Conservation (phyloP, 148 eudicot species). For the Fagopyrum esculentum region DNA sequence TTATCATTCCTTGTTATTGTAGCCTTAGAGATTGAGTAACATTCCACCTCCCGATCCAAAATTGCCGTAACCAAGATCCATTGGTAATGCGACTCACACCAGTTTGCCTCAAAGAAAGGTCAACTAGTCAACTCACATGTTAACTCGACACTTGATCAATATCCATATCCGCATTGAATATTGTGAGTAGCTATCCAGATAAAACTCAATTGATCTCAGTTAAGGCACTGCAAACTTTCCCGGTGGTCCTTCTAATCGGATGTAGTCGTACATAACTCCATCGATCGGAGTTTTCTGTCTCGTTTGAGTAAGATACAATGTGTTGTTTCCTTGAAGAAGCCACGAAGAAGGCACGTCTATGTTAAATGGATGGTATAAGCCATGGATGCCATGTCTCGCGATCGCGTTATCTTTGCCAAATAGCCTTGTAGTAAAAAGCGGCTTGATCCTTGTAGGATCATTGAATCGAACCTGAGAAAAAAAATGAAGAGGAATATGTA, state of each 20-base stretch:
- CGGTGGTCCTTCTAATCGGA: conserved; percentile 36
- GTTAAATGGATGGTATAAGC: conserved; percentile 25
- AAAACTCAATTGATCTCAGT: background rate
- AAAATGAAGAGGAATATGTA: background rate
- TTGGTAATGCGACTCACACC: background rate
- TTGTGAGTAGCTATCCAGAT: background rate
- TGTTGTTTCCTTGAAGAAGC: conserved; percentile 20
- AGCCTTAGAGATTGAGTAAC: background rate
- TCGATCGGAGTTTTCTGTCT: conserved; percentile 21
- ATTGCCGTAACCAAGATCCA: background rate
- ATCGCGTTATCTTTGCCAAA: conserved; percentile 41
- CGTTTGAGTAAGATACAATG: conserved; percentile 26
- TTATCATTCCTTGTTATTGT: background rate
- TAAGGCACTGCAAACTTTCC: background rate
- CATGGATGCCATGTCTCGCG: conserved; percentile 45
- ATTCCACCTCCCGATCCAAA: background rate
- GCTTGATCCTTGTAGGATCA: background rate
- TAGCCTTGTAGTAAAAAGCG: conserved; percentile 24
- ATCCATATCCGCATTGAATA: background rate
- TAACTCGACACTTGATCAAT: background rate
- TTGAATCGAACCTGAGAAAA: conserved; percentile 29
- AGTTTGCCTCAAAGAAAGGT: background rate
- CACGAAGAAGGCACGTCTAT: conserved; percentile 17
- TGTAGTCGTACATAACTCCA: conserved; percentile 45
- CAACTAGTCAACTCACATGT: background rate